These are phyloP conservation scores for Neoboletus subvelutipes DNA, from an alignment of 768 basidiomycete genomes.

Conservation along the genomic window DNA sequence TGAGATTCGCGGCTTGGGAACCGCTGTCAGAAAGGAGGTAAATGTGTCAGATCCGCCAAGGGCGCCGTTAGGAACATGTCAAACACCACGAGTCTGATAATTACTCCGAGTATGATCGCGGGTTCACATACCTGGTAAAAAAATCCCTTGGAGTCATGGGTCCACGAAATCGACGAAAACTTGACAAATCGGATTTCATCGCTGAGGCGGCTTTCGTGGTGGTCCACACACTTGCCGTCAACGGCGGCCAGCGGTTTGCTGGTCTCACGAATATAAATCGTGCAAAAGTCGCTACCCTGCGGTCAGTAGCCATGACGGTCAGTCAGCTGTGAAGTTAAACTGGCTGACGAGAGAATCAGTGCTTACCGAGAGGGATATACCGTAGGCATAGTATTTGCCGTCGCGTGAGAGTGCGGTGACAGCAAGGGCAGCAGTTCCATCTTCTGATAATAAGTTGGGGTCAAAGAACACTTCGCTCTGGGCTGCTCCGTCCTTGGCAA, in stretches of 20 bases:
- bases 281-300: slow-evolving; percentile 74
- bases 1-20: slow-evolving; percentile 54
- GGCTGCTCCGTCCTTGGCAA: slow-evolving; percentile 41
- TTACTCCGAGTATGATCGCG: background rate
- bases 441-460: slow-evolving; percentile 67
- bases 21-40: slow-evolving; percentile 36
- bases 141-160: slow-evolving; percentile 76
- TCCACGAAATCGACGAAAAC: slow-evolving; percentile 73
- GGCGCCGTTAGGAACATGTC: background rate
- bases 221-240: slow-evolving; percentile 38
- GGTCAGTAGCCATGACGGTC: background rate
- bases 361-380: slow-evolving; percentile 67
- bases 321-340: slow-evolving; percentile 3
- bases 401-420: slow-evolving; percentile 59
- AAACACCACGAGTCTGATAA: background rate
- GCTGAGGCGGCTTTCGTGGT: slow-evolving; percentile 51
- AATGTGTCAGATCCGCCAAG: background rate
- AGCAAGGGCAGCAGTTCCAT: slow-evolving; percentile 68
- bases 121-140: slow-evolving; percentile 63
- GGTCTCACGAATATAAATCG: slow-evolving; percentile 66
- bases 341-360: background rate
- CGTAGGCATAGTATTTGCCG: slow-evolving; percentile 76
- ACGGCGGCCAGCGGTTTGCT: slow-evolving; percentile 50
- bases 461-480: slow-evolving; percentile 80
- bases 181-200: slow-evolving; percentile 78